Conservation (phyloP, 345 rosid species). For the Hypericum androsaemum region DNA sequence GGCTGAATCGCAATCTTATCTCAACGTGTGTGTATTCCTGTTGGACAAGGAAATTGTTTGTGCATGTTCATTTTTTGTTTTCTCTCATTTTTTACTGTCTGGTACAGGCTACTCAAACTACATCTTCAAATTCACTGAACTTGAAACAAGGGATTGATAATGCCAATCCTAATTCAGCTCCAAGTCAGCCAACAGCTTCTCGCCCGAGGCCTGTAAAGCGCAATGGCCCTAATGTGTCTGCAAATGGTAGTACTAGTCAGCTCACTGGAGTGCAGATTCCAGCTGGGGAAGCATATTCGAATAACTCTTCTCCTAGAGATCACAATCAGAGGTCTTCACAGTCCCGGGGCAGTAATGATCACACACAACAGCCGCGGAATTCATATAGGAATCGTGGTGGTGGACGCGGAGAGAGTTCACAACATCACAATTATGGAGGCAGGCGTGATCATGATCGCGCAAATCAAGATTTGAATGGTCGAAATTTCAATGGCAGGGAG, state of each 20-base stretch:
- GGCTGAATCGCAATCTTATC: no score
- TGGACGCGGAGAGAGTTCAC: slow-evolving; percentile 37
- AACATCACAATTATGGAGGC: slow-evolving; percentile 30
- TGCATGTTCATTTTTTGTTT: neutral
- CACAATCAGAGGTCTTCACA: slow-evolving; percentile 4
- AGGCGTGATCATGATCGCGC: slow-evolving; percentile 48
- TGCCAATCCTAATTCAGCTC: slow-evolving; percentile 27
- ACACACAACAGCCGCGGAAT: slow-evolving; percentile 22
- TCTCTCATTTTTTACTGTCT: neutral
- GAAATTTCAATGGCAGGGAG: slow-evolving; percentile 30
- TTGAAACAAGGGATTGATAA: slow-evolving; percentile 20
- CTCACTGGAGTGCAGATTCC: slow-evolving; percentile 24
- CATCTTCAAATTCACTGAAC: slow-evolving; percentile 20
- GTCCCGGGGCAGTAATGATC: slow-evolving; percentile 26
- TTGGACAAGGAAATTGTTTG: no score
- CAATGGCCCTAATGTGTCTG: slow-evolving; percentile 14
- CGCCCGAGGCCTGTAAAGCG: slow-evolving; percentile 33
- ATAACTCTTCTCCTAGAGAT: no score
- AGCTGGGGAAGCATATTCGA: slow-evolving; percentile 8
- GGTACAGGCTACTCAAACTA: slow-evolving; percentile 18
- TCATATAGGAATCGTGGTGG: slow-evolving; percentile 21
- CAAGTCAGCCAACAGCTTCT: slow-evolving; percentile 19
- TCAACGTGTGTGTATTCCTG: no score
- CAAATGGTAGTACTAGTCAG: slow-evolving; percentile 4
- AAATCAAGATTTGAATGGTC: slow-evolving; percentile 16